A percentile compares a stretch with the other conserved stretches of the same genome.
Evolutionary conservation across 2,329 filamentous ascomycete species (phyloP).

Genomic region (Trichoderma semiorbis): DNA sequence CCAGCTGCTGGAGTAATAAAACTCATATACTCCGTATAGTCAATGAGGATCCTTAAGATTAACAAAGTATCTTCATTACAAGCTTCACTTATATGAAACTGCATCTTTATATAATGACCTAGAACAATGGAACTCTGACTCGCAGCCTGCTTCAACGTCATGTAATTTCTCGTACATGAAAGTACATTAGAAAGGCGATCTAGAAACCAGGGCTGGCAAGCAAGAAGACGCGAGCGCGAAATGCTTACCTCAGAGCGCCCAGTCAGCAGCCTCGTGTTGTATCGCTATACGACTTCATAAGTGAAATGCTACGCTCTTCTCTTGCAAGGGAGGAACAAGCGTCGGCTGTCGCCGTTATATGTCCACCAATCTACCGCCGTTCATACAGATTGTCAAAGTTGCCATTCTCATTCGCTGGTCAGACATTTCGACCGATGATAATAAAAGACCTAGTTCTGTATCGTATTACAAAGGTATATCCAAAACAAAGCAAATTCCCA

Average conservation of each 20-base stretch:
- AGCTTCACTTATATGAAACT: background rate
- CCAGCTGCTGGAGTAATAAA: background rate
- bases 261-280: background rate
- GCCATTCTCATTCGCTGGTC: no score
- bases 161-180: background rate
- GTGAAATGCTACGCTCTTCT: no score
- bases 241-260: background rate
- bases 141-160: background rate
- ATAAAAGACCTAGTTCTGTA: no score
- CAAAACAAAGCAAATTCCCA: background rate
- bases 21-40: background rate
- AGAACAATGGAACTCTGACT: background rate
- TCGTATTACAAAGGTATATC: no score
- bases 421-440: no score
- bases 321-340: no score
- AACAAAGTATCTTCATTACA: background rate
- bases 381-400: background rate
- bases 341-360: no score
- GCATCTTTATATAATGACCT: background rate
- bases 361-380: background rate
- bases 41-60: background rate
- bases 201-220: no score
- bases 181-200: no score
- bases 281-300: no score
- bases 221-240: no score